Conservation (phyloP, 306 rosid species). For the Aeschynomene evenia region DNA sequence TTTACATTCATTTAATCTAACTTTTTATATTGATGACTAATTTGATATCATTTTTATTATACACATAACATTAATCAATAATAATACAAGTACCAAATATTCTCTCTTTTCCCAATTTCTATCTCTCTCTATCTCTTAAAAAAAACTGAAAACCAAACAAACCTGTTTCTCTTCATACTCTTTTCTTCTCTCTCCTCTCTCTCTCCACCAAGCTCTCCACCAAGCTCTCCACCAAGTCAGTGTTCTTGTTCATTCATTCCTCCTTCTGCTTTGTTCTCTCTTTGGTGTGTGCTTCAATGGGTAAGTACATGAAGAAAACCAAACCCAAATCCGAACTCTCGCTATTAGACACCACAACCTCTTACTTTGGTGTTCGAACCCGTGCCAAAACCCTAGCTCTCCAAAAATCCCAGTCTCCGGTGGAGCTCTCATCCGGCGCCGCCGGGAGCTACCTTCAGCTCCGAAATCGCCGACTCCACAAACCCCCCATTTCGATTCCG, state of each 20-base stretch:
- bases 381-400: slow-evolving; percentile 96
- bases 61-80: no score
- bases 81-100: slow-evolving; percentile 25
- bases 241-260: not conserved
- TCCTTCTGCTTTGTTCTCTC: not conserved
- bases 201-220: not conserved
- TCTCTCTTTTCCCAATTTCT: not conserved
- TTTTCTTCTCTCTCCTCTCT: not conserved
- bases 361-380: slow-evolving; percentile 74
- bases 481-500: slow-evolving; percentile 37
- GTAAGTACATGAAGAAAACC: slow-evolving; percentile 85
- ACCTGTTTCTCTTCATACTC: not conserved
- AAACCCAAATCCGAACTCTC: slow-evolving; percentile 60
- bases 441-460: slow-evolving; percentile 80
- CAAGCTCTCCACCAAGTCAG: no score
- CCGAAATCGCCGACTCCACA: slow-evolving; percentile 75
- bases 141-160: slow-evolving; percentile 10
- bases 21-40: no score
- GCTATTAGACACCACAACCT: slow-evolving; percentile 48
- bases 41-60: no score
- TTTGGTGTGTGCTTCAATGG: slow-evolving; percentile 42
- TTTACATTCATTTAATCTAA: no score
- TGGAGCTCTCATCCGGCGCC: slow-evolving; percentile 28
- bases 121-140: not conserved
- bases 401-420: slow-evolving; percentile 40